Base-by-base conservation (phyloP, 208 protist genomes). In the Wallacemonas sp. region DNA sequence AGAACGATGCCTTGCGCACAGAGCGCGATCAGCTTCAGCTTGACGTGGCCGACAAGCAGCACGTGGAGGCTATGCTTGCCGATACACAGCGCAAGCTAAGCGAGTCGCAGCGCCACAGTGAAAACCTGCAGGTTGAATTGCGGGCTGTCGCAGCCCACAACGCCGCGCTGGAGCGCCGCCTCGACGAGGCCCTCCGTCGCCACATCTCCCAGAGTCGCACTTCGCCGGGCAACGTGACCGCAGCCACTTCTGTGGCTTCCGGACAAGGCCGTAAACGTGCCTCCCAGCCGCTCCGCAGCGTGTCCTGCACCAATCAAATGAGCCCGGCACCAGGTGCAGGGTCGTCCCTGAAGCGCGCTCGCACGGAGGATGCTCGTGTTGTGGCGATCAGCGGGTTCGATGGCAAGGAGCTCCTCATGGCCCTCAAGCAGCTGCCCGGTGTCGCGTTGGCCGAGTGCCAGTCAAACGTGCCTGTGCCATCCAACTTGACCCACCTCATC, bases 381-480 rank as follows among this genome's bases (percentile, higher is more conserved):
- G 82, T 96, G 28, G 82, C 88, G 31, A 87, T 93, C 55, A 94
- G 82, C 56, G 88, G 91, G n/a, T 93, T 96, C 53, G 82, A 94
- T 46, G 77, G 77, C 19, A 81, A 79, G 34, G 74, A 84, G 0
- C 45, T 96, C 6, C 33, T 93, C 2, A 38, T 62, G 2, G 62
- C 77, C 17, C 79, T 94, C 38, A 83, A 88, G 61, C 70, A 89
- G 65, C 60, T 96, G 19, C 88, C 86, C 9, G 79, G 89, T 42
- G 84, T 88, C 15, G 85, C 80, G 6, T 77, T 93, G 42, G 91
- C 83, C n/a, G 84, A 90, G 70, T 92, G 86, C 68, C 70, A 78
- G 46, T 90, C 88, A 12, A 94, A 96, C 79, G 67, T 79, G 65
- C 86, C 88, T 0, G 82, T 96, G 1, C 86, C 91, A 14, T 82